Evolutionary conservation across 2,329 filamentous ascomycete genomes (phyloP).

Genomic region (Epichloe gansuensis): DNA sequence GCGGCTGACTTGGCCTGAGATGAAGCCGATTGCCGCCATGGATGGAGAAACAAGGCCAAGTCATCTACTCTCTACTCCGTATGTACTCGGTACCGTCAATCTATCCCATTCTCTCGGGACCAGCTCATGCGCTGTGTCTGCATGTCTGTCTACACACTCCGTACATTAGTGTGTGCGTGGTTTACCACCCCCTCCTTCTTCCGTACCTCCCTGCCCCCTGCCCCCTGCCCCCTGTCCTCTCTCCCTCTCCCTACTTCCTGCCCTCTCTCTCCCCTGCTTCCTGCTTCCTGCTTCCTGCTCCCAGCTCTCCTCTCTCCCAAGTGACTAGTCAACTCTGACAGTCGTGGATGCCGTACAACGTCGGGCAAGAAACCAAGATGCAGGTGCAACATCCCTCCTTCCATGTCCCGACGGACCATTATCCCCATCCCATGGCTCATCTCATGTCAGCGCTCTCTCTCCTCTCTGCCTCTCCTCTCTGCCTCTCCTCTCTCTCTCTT

Average conservation of each 20-base stretch:
- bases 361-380: constrained; percentile 7
- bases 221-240: neutral
- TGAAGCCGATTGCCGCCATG: neutral
- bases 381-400: constrained; percentile 4
- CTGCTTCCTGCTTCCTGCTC: neutral
- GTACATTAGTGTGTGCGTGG: neutral
- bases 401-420: constrained; percentile 1
- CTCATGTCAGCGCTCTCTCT: constrained; percentile 8
- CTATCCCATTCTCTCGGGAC: constrained; percentile 9
- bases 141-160: neutral
- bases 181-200: neutral
- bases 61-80: neutral
- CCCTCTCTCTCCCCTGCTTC: neutral
- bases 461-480: too few relatives aligned
- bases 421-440: constrained; percentile 6
- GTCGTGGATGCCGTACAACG: constrained; percentile 7
- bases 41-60: neutral
- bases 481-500: too few relatives aligned
- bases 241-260: neutral
- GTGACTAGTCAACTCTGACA: neutral
- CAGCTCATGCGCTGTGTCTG: constrained; percentile 5
- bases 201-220: neutral
- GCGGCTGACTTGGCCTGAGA: neutral
- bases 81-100: neutral
- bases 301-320: neutral